Percentiles rank a stretch among this genome's conserved stretches.
Evolutionary conservation across 169 alveolate genomes (phyloP).

Genomic region (Eimeria nieschulzi): DNA sequence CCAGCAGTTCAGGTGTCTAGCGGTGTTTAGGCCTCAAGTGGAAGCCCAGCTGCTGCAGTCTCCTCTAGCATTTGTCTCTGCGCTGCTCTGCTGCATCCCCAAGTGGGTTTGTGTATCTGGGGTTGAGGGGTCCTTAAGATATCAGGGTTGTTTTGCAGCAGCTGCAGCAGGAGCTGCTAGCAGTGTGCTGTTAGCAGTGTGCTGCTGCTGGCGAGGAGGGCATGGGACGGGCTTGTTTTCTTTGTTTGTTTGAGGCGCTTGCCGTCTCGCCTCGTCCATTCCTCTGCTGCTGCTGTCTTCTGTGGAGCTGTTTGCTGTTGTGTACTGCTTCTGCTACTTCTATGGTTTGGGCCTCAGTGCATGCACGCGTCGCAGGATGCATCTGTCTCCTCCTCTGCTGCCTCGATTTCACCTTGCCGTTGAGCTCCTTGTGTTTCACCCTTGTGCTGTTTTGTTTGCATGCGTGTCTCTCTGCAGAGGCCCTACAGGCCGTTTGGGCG

Average conservation of each 20-base stretch:
- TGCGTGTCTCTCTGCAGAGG: constrained; percentile 2
- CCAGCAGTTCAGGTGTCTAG: constrained; percentile 25
- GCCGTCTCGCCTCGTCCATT: not conserved
- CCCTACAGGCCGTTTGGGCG: constrained; percentile 29
- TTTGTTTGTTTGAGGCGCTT: not conserved
- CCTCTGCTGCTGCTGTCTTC: not conserved
- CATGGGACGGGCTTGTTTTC: not conserved
- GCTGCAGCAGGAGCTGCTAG: not conserved
- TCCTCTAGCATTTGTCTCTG: constrained; percentile 28
- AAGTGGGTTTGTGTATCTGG: constrained; percentile 3
- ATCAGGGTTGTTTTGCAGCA: not conserved
- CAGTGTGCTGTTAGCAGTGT: constrained; percentile 18
- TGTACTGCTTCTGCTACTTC: not conserved
- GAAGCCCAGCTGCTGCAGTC: constrained; percentile 38
- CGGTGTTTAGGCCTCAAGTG: constrained; percentile 11
- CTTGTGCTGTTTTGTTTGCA: not conserved
- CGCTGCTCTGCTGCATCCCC: constrained; percentile 45
- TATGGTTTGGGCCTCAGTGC: not conserved
- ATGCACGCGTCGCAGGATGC: not conserved
- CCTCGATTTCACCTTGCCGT: too few relatives aligned
- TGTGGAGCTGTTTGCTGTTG: not conserved
- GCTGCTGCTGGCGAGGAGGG: constrained; percentile 10
- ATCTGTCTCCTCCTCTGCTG: not conserved
- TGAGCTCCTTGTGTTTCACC: not conserved
- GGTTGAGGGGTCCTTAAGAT: not conserved